Base-by-base conservation (phyloP, 2,329 filamentous ascomycete species). In the Eurotiales sp. region DNA sequence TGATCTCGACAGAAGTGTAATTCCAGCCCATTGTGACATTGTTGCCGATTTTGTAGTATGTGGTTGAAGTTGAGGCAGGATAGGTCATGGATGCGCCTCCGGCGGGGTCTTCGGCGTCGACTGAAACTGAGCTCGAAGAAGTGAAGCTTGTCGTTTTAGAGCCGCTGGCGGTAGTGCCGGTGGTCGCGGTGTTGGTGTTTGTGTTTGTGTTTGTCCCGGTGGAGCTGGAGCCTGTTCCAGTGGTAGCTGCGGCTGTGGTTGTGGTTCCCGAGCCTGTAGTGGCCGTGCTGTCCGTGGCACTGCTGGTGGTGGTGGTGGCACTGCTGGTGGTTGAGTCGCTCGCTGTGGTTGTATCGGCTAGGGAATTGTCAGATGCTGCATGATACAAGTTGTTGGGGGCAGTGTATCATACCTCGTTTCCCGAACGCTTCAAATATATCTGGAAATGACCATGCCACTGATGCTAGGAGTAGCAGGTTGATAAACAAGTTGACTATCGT, bases 11-110 rank as follows among this genome's bases (percentile, higher is more conserved):
- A 10, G 80, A 83, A 12, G 84, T 87, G 68, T 85, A 86, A 67
- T 87, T 86, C 83, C 84, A 87, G 17, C 73, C 77, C 58, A 86
- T 84, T 0, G 83, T 85, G 25, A 85, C 70, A 53, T 72, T 75
- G 40, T 85, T 75, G 15, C 80, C 80, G 58, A 86, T 79, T 65
- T 84, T 86, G 75, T 83, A 85, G 69, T 80, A 86, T 50, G 77
- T 76, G 4, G 76, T 69, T 14, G 75, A 71, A 8, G 73, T 64
- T 8, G 72, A 64, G 45, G 72, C 71, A 2, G 84, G 84, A 5
- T 80, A 83, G 50, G 85, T 71, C 79, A 86, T 82, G 40, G 75
- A 73, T 50, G 86, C 73, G 48, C 82, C 83, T 41, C 84, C 84
- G 3, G 79, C 73, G 19, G 77, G 78, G 14, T 77, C 64, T 50